phyloP scores from a whole-genome alignment of 2,329 filamentous ascomycete genomes.

The Verticillium nonalfalfae region DNA sequence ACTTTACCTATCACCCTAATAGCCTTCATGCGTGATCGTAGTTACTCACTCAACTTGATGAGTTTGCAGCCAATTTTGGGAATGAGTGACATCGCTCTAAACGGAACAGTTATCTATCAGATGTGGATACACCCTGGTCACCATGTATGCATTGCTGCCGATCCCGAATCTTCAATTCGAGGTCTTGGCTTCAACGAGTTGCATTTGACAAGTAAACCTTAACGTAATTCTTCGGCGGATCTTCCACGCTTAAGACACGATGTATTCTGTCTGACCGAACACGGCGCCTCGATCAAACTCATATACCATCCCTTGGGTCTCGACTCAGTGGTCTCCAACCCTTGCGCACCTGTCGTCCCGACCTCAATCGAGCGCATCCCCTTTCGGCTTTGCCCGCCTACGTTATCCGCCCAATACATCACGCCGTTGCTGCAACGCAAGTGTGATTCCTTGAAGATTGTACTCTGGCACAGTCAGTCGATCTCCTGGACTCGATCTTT shows the following conservation, averaged over 20 bases:
- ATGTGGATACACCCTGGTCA: background rate
- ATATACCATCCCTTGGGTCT: background rate
- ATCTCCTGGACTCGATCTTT: background rate
- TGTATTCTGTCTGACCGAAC: background rate
- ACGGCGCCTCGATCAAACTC: background rate
- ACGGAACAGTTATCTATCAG: background rate
- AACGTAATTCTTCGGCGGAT: background rate
- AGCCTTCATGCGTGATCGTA: no score
- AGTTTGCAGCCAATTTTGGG: background rate
- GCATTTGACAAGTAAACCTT: background rate
- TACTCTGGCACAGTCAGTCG: background rate
- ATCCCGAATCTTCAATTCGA: background rate
- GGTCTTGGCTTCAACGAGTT: background rate
- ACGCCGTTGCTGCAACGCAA: background rate
- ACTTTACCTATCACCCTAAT: no score
- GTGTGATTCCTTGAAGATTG: background rate
- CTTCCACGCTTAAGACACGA: background rate
- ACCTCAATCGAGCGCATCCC: background rate
- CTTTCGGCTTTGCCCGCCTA: background rate
- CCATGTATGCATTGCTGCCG: background rate
- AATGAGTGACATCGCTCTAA: background rate
- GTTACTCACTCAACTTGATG: no score
- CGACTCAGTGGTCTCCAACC: background rate
- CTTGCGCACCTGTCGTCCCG: background rate
- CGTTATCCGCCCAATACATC: background rate